Percentiles rank a stretch among this genome's conserved stretches.
Evolutionary conservation across 2,329 filamentous ascomycete genomes (phyloP).

Genomic region (Stachybotrys elegans): DNA sequence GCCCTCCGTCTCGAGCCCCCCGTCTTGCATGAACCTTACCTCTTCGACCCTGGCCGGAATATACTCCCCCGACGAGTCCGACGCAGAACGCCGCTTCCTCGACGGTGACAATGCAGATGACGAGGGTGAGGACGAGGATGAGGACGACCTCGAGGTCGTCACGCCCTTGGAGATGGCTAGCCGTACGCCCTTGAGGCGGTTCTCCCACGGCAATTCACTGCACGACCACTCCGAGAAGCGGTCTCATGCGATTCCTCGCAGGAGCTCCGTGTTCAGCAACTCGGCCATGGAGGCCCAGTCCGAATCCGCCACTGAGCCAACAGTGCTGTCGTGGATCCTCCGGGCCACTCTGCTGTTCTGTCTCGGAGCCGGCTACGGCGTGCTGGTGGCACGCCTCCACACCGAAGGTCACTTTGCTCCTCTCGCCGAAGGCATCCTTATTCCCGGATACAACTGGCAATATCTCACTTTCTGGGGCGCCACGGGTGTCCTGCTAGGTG

Average conservation of each 20-base stretch:
- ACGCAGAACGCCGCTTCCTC: conserved; percentile 36
- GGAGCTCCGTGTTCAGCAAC: conserved; percentile 30
- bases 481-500: conserved; percentile 72
- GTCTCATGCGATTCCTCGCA: conserved; percentile 10
- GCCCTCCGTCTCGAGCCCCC: conserved; percentile 57
- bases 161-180: conserved; percentile 78
- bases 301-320: conserved; percentile 8
- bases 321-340: conserved; percentile 44
- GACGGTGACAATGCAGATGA: conserved; percentile 38
- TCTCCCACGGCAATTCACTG: no score
- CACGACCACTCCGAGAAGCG: conserved; percentile 33
- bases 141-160: background rate
- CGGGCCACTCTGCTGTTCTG: conserved; percentile 65
- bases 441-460: conserved; percentile 45
- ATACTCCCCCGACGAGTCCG: conserved; percentile 64
- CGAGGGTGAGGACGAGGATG: background rate
- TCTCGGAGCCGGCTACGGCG: conserved; percentile 78
- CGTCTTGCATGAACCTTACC: conserved; percentile 81
- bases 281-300: conserved; percentile 14
- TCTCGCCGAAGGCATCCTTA: conserved; percentile 44
- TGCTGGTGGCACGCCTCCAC: conserved; percentile 75
- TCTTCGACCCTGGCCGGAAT: conserved; percentile 89
- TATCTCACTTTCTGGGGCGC: conserved; percentile 81
- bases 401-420: conserved; percentile 60
- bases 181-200: conserved; percentile 56